These are phyloP conservation scores for Globomyces pollinis-pini DNA, from an alignment of 192 early-diverging fungal species.

Conservation along the genomic window DNA sequence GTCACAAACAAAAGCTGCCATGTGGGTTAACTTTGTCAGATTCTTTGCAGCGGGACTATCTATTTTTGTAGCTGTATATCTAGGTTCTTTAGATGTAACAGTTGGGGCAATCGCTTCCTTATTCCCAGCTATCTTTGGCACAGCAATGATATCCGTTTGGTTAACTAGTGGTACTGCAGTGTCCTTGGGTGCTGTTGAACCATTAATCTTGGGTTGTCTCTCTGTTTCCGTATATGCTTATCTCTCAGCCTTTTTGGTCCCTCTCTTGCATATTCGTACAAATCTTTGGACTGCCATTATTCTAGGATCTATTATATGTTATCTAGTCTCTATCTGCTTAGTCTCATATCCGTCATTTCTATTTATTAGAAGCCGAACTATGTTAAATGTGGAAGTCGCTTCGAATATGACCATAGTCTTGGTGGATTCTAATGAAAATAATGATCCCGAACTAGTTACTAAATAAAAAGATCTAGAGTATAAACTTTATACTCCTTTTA, in stretches of 20 bases:
- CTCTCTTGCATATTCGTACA: not conserved
- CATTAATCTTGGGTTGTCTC: not conserved
- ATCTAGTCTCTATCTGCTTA: not conserved
- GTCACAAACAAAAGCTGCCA: not conserved
- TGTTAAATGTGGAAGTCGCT: too few species aligned
- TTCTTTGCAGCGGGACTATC: not conserved
- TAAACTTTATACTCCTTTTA: too few species aligned
- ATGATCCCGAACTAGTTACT: too few species aligned
- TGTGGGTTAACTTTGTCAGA: not conserved
- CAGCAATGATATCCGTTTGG: slow-evolving; percentile 8
- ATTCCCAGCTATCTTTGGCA: slow-evolving; percentile 8
- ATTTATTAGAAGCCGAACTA: too few species aligned
- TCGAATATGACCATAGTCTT: too few species aligned
- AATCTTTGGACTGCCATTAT: not conserved
- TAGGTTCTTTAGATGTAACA: not conserved
- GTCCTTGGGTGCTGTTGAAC: not conserved
- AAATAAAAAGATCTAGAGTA: too few species aligned
- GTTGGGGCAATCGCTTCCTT: not conserved
- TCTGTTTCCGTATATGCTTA: slow-evolving; percentile 1
- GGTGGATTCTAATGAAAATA: too few species aligned
- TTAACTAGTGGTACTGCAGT: not conserved
- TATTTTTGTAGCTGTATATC: not conserved
- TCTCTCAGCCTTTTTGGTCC: not conserved
- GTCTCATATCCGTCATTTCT: not conserved
- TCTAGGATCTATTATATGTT: not conserved